Evolutionary conservation across 306 rosid genomes (phyloP).

Genomic region (Urtica urens): DNA sequence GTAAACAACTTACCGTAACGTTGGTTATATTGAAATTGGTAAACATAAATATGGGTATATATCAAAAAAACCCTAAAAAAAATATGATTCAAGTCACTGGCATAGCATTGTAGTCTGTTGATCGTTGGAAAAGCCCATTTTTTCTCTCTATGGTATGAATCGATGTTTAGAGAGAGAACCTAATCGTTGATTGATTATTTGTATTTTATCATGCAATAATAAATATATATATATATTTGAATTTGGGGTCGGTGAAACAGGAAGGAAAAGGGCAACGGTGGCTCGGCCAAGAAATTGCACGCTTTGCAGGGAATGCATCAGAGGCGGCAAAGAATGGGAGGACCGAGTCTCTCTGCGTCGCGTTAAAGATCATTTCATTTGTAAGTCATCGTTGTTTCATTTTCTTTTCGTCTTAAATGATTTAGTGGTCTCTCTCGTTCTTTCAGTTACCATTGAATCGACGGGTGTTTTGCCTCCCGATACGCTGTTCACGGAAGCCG

Average conservation of each 20-base stretch:
- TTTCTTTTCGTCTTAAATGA: neutral
- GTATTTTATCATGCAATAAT: too few species aligned
- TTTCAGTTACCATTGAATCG: constrained; percentile 71
- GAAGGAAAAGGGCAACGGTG: constrained; percentile 57
- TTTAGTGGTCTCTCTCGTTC: constrained; percentile 3
- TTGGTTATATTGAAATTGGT: too few species aligned
- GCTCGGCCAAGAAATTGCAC: constrained; percentile 72
- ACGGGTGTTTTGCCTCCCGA: constrained; percentile 85
- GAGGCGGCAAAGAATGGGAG: constrained; percentile 87
- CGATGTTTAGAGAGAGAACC: too few species aligned
- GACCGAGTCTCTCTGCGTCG: constrained; percentile 67
- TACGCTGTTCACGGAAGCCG: constrained; percentile 73
- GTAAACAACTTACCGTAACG: too few species aligned
- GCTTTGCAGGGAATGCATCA: constrained; percentile 87
- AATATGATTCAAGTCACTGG: too few species aligned
- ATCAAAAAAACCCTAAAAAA: too few species aligned
- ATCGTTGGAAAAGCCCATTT: too few species aligned
- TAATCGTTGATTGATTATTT: too few species aligned
- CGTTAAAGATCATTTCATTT: constrained; percentile 80
- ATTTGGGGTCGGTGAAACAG: constrained; percentile 40
- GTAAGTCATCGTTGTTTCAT: constrained; percentile 34
- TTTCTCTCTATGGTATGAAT: too few species aligned
- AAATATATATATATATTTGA: constrained; percentile 12
- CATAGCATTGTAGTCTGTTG: too few species aligned
- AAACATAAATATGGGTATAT: too few species aligned